Evolutionary conservation across 345 rosid species (phyloP), one percentile per base, ranked within the genome.

Genomic region (Lumnitzera littorea): DNA sequence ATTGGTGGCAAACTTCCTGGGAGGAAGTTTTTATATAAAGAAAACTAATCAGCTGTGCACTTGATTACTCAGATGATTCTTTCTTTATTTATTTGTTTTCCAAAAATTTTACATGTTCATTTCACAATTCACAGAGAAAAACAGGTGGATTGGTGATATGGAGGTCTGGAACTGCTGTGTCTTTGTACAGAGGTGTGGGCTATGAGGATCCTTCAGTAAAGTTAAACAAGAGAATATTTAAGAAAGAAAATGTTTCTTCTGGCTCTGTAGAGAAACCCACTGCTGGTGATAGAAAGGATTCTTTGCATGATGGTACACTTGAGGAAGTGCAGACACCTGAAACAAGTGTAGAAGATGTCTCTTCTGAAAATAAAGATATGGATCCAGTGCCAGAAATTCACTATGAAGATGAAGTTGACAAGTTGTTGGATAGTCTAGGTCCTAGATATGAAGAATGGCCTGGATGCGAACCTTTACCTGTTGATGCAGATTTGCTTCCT

Each of bases 81-180:
- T 15, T 20, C 24, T 29, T 46, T 36, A 29, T 36, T 1, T 48
- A 12, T 53, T 14, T 57, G 57, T 53, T 55, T 58, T 51, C 56
- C 12, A 14, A 53, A 59, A 55, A 41, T 15, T 36, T 36, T 36
- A 36, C 43, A 36, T 36, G 54, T 55, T 62, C 60, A 24, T 53
- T 69, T 49, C 55, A 2, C 15, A 64, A 29, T 72, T 60, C 48
- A 24, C 83, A 89, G 98, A 87, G 82, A 78, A 92, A 82, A 81
- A 92, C 96, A 46, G 96, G 98, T 57, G 98, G 98, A 41, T 76
- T 92, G 78, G 98, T 92, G 67, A 79, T 92, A 61, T 92, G 98
- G 98, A 85, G 98, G 74, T 89, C 91, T 15, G 98, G 96, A 55
- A 78, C 92, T 60, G 71, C 98, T 27, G 71, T 89, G 29, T 75